Base-by-base conservation (phyloP, 768 basidiomycete genomes). In the Mycena albidolilacea region DNA sequence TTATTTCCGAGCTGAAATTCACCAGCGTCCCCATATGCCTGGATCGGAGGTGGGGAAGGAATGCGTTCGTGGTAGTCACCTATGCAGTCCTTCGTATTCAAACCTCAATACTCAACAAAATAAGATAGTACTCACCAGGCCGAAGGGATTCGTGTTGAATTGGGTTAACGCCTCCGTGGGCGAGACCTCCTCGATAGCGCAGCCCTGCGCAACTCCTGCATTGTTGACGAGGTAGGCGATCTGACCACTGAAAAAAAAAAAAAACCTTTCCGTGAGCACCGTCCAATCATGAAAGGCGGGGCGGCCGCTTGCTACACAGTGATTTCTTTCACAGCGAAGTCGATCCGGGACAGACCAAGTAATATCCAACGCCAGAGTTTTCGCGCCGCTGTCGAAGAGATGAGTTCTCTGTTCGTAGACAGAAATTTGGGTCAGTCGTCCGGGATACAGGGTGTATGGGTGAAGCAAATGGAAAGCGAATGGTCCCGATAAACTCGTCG, bases 211-310 rank as follows among this genome's bases (percentile, higher is more conserved):
- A 12, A 19, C 60, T 15, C 67, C 67, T 4, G 67, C 67, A 23
- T 68, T 67, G 46, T 68, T 68, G n/a, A 61, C 46, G 67, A 68
- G 59, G 39, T 48, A 59, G 17, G 61, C 67, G 7, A 68, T 35
- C 21, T 68, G 67, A 5, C 67, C 67, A 15, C 67, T 68, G 44
- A 15, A 57, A 14, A 15, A 2, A 14, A 5, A 30, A 30, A 30
- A 30, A 30, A 30, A 30, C 30, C 30, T 30, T 30, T 3, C 2
- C 8, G 19, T 57, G 12, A 57, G 23, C 21, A 10, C 30, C 3
- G 21, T 5, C 14, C 41, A 10, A 7, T 43, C 10, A 3, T 30
- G 41, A 2, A 6, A 5, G 5, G 21, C 10, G 6, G 14, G 10
- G 11, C 21, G 19, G 11, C 15, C 21, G 35, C 67, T 11, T 41